Evolutionary conservation across 345 rosid genomes (phyloP).

Genomic region (Eucalyptus grandis): DNA sequence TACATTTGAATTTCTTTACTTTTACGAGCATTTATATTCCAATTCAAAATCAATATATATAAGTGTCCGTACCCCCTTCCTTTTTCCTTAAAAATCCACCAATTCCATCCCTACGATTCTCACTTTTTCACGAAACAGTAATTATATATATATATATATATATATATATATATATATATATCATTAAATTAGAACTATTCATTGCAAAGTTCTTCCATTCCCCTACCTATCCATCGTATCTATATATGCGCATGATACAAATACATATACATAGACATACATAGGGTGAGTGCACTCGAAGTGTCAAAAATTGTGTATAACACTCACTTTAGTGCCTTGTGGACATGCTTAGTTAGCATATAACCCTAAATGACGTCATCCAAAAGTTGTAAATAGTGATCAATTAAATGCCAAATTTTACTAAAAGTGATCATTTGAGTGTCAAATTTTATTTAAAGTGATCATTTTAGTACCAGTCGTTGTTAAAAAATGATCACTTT

Average conservation of each 20-base stretch:
- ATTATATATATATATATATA: background rate
- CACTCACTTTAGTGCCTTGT: too few relatives aligned
- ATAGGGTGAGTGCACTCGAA: too few relatives aligned
- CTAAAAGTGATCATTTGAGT: too few relatives aligned
- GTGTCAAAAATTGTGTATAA: too few relatives aligned
- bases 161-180: background rate
- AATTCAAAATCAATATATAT: background rate
- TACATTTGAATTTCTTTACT: background rate
- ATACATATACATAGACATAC: background rate
- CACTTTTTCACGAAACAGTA: background rate
- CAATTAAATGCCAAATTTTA: too few relatives aligned
- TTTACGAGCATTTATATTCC: too few relatives aligned
- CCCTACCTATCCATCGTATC: background rate
- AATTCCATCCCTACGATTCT: background rate
- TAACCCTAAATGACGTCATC: too few relatives aligned
- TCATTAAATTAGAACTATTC: background rate
- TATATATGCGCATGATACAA: background rate
- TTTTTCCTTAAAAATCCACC: background rate
- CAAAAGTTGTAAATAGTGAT: too few relatives aligned
- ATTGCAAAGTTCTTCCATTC: background rate
- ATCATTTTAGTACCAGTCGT: too few relatives aligned
- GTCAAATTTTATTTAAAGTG: too few relatives aligned
- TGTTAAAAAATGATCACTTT: too few relatives aligned
- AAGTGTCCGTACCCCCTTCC: background rate
- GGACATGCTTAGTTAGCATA: fast-evolving